Evolutionary conservation across 1,284 basidiomycete genomes (phyloP), one percentile per base, ranked within the genome.

Genomic region (Cutaneotrichosporon mucoides): DNA sequence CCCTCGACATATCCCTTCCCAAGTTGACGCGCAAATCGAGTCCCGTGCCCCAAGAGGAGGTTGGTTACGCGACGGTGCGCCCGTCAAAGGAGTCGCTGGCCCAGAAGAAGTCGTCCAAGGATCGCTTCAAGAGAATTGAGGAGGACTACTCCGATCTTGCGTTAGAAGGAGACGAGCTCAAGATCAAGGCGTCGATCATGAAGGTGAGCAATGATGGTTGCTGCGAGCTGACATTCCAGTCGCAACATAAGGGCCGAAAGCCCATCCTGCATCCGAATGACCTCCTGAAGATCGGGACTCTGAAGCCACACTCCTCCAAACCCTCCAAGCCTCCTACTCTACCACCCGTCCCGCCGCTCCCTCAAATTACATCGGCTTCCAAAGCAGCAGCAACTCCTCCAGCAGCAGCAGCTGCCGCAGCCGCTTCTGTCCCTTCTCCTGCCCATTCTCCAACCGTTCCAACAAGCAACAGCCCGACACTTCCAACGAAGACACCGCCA

Each of bases 91-190:
- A 51, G n/a, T 8, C 53, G 12, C 15, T 51, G 6, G 24, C 24
- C 24, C 24, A 24, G 24, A 59, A 42, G 38, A 58, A 60, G 47
- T 3, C 60, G 10, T 24, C 37, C 37, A 51, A 48, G 34, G 49
- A 41, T 3, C 44, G 16, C 41, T 42, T 33, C 3, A 57, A 54
- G 35, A 41, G 53, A 4, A 46, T 56, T 5, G 61, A 65, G 0
- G 92, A 95, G 68, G 92, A 97, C 76, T 94, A 92, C 70, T 94
- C 91, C 8, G 92, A 95, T 71, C 79, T 94, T 38, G 85, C 84
- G 9, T 79, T 81, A 24, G 94, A 92, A 38, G 82, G 84, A 35
- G 89, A 92, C 46, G 95, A 95, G 40, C 80, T 98, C n/a, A 82
- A 85, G 35, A 88, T 97, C 79, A 99, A 99, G 80, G 80, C 97